phyloP scores from a whole-genome alignment of 345 rosid genomes.

The Citrus inodora region DNA sequence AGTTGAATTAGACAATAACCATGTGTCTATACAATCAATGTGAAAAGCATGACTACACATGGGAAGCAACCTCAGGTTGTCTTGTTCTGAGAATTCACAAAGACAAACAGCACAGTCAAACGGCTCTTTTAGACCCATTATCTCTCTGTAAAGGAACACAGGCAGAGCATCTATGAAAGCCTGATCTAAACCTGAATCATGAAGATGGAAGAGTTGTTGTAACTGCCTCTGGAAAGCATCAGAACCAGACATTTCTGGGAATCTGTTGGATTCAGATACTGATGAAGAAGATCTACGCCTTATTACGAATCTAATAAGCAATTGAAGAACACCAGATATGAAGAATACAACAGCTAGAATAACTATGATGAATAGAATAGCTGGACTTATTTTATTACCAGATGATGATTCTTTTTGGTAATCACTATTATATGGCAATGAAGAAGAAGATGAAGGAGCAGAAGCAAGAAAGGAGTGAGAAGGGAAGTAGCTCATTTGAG shows the following conservation, averaged over 20 bases:
- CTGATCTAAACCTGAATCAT: slow-evolving; percentile 91
- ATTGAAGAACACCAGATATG: slow-evolving; percentile 68
- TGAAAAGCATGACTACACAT: slow-evolving; percentile 88
- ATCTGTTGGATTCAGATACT: slow-evolving; percentile 40
- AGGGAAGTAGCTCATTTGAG: slow-evolving; percentile 17
- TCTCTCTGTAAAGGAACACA: slow-evolving; percentile 64
- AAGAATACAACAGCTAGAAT: slow-evolving; percentile 62
- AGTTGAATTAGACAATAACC: slow-evolving; percentile 87
- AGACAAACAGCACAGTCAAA: slow-evolving; percentile 93
- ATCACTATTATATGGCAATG: slow-evolving; percentile 28
- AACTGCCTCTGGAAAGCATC: slow-evolving; percentile 75
- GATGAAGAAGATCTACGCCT: slow-evolving; percentile 62
- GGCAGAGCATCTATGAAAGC: slow-evolving; percentile 86
- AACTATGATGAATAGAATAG: slow-evolving; percentile 56
- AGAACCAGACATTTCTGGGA: slow-evolving; percentile 59
- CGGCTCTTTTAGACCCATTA: slow-evolving; percentile 71
- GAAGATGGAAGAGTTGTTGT: slow-evolving; percentile 86
- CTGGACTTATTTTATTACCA: slow-evolving; percentile 54
- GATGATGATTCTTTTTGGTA: slow-evolving; percentile 39
- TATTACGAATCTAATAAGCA: slow-evolving; percentile 49
- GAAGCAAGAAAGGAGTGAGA: slow-evolving; percentile 29
- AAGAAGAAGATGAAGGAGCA: slow-evolving; percentile 29
- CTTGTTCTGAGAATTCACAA: slow-evolving; percentile 66
- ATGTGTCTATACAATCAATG: slow-evolving; percentile 84
- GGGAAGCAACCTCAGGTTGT: slow-evolving; percentile 79